Evolutionary conservation across 2,329 filamentous ascomycete species (phyloP), one percentile per base, ranked within the genome.

Genomic region (Fusarium anguioides): DNA sequence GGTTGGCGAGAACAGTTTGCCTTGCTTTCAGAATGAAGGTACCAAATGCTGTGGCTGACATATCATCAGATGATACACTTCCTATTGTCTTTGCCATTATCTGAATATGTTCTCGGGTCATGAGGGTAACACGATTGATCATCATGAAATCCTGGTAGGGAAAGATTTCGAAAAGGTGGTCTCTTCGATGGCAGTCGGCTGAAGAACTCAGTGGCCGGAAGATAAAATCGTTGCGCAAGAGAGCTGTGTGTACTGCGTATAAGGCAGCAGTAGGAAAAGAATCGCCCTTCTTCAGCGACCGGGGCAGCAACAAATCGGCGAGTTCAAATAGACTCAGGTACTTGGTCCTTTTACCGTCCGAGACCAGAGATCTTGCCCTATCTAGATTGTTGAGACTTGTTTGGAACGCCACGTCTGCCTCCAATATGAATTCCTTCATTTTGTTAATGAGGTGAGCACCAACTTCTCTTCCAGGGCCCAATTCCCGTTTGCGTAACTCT

Each of bases 191-290:
- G 40, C 73, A 81, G 75, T 74, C 77, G 77, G 84, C 76, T 77
- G 83, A 75, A 64, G 84, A 71, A 77, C 83, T 76, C 74, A 86
- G 64, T 4, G 83, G 80, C 4, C 83, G 82, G 72, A 94, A 92
- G 21, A 72, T 86, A 51, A 88, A 81, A 10, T 89, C 87, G 60
- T 89, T 84, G 37, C 83, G 81, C 23, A 83, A 75, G 9, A 95
- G 75, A 10, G 89, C 85, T 55, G 86, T 86, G 68, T 93, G 89
- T 8, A 94, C 87, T 6, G 92, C 91, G 71, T 93, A 91, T 7
- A 93, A 77, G 10, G 84, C 83, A 26, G 82, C 72, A 2, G 82
- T 66, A 1, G 83, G 78, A 51, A 84, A 83, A 11, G 76, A 77
- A 2, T 75, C 76, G 21, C 76, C 74, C 2, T 66, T 60, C 58